phyloP scores from a whole-genome alignment of 257 asterid species.

The Cinchona pubescens region DNA sequence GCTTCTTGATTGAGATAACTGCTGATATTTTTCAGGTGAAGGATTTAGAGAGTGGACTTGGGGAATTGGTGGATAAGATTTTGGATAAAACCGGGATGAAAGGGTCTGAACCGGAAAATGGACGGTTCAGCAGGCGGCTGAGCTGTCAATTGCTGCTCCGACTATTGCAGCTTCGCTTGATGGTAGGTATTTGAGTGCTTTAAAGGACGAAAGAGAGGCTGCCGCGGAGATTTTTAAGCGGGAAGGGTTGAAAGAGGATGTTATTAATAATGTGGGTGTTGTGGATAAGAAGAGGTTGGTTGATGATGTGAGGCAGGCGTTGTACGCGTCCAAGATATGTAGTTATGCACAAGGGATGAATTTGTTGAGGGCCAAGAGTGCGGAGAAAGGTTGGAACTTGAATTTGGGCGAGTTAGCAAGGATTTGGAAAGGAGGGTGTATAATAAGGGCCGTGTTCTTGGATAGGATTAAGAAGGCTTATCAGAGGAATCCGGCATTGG shows the following conservation, averaged over 20 bases:
- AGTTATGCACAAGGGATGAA: slow-evolving; percentile 98
- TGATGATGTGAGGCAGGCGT: slow-evolving; percentile 94
- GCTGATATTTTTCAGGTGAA: slow-evolving; percentile 69
- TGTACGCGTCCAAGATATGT: slow-evolving; percentile 85
- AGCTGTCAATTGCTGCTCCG: slow-evolving; percentile 85
- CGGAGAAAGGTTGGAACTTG: slow-evolving; percentile 84
- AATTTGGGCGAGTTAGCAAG: slow-evolving; percentile 82
- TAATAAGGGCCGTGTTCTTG: slow-evolving; percentile 87
- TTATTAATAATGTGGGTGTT: slow-evolving; percentile 25
- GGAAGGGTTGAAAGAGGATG: slow-evolving; percentile 64
- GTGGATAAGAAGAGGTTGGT: slow-evolving; percentile 76
- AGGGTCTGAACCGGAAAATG: slow-evolving; percentile 88
- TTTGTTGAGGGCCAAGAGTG: slow-evolving; percentile 77
- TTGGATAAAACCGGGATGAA: slow-evolving; percentile 89
- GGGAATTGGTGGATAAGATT: slow-evolving; percentile 79
- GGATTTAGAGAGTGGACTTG: slow-evolving; percentile 48
- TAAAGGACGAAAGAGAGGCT: slow-evolving; percentile 74
- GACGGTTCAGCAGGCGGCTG: slow-evolving; percentile 98
- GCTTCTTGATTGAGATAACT: slow-evolving; percentile 81
- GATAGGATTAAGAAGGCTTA: slow-evolving; percentile 91
- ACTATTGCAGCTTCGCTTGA: slow-evolving; percentile 88
- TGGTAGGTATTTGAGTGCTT: slow-evolving; percentile 76
- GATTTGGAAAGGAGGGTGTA: slow-evolving; percentile 98
- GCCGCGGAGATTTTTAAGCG: slow-evolving; percentile 53
- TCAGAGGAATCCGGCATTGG: slow-evolving; percentile 66